Base-by-base conservation (phyloP, 2,329 filamentous ascomycete species). In the Stagonosporopsis chrysanthemi region DNA sequence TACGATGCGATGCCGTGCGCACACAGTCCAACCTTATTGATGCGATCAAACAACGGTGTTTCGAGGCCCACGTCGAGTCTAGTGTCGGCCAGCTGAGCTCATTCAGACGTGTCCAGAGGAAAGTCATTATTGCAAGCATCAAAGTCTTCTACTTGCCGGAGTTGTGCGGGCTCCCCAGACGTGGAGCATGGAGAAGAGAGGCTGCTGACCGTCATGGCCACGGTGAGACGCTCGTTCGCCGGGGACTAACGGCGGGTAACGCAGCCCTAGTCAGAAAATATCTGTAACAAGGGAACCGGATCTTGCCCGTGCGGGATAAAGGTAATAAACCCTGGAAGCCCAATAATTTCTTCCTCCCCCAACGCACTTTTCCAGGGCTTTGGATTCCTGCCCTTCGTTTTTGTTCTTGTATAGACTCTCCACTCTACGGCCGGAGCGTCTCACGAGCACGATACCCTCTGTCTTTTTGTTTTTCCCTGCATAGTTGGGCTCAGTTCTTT, bases 391-490 rank as follows among this genome's bases (percentile, higher is more conserved):
- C 56, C 54, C 46, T 61, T 64, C 44, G 43, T 64, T 61, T 43
- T 60, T 52, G 53, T 61, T 52, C 59, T 65, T 67, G 57, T 64
- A 63, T 64, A 61, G 59, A 69, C 68, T 71, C 69, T 73, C 69
- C 66, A 67, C 69, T 69, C 67, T 63, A 64, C 63, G 41, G 56
- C 55, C 46, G 67, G 67, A 62, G 66, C 60, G 65, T 68, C 64
- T 62, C 57, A 63, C 61, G 58, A 58, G 43, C 58, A 63, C 62
- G 56, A 68, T 66, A 69, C 61, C 67, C 65, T 49, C 52, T 54
- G 56, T 24, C 38, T 53, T 48, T 55, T 42, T 31, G 42, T 44
- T 49, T 46, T 14, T 15, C 31, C 31, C 31, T 54, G 38, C 47
- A 47, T 23, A 35, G 28, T 35, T 51, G 31, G 44, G 49, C 42